Base-by-base conservation (phyloP, 2,329 filamentous ascomycete genomes). In the Tolypocladium inflatum region DNA sequence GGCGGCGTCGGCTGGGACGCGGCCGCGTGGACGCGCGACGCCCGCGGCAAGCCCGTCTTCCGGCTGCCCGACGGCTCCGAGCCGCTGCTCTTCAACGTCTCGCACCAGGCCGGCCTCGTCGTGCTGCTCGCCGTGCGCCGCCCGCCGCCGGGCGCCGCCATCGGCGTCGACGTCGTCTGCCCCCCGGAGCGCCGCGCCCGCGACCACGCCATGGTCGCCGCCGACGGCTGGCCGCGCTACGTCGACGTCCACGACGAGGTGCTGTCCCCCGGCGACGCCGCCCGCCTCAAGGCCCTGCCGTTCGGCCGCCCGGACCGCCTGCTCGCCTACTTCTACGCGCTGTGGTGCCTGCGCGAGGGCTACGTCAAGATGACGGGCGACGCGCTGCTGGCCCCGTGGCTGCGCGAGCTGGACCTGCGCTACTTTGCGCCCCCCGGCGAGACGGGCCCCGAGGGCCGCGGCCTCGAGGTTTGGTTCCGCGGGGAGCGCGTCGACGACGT, bases 281-380 rank as follows among this genome's bases (percentile, higher is more conserved):
- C 70, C 57, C 80, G 84, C 61, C 84, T 92, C 66, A 86, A 87
- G 69, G 63, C 67, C 55, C 65, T 76, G 54, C 65, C 73, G 17
- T 65, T 71, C 33, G 60, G 39, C 4, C 55, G 52, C 37, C 59
- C 58, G 21, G 85, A 88, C 60, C 78, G 74, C 26, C 86, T 85
- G 67, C 74, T 92, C 35, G 78, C 87, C 6, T 78, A 81, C 56
- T 93, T 93, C 68, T 93, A 91, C 69, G 81, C 87, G 1, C 82
- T 88, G 59, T 93, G 89, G 86, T 90, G 87, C 69, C 80, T 90
- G 70, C 85, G 90, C 64, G 89, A 93, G 74, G 86, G 88, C 1
- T 92, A 90, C 68, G 85, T 92, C 71, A 93, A 92, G 80, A 85
- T 93, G 75, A 89, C 88, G 37, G 89, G 89, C 33, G 88, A 92